Evolutionary conservation across 306 rosid species (phyloP).

Genomic region (Glycine tomentella): DNA sequence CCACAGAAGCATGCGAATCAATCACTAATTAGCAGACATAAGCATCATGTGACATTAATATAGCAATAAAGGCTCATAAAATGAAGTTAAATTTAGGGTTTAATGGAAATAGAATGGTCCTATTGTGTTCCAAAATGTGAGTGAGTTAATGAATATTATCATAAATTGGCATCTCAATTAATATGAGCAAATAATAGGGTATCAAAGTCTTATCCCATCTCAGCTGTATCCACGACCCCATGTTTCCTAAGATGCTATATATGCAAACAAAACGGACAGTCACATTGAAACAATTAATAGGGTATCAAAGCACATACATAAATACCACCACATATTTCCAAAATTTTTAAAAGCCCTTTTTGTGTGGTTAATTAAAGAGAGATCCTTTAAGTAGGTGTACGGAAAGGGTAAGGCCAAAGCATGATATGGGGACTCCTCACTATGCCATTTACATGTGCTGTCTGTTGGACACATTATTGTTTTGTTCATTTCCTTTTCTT

Average conservation of each 20-base stretch:
- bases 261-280: slow-evolving; percentile 48
- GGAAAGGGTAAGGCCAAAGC: slow-evolving; percentile 29
- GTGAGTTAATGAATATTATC: slow-evolving; percentile 47
- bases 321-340: slow-evolving; percentile 40
- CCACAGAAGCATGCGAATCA: slow-evolving; percentile 42
- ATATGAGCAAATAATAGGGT: slow-evolving; percentile 7
- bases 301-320: slow-evolving; percentile 16
- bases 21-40: slow-evolving; percentile 28
- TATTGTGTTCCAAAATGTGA: slow-evolving; percentile 45
- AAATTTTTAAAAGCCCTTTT: slow-evolving; percentile 20
- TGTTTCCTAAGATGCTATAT: slow-evolving; percentile 46
- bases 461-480: slow-evolving; percentile 45
- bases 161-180: slow-evolving; percentile 28
- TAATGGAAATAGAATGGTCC: slow-evolving; percentile 46
- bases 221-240: slow-evolving; percentile 46
- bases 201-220: slow-evolving; percentile 42
- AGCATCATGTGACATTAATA: slow-evolving; percentile 32
- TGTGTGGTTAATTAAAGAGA: slow-evolving; percentile 44
- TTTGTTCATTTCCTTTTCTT: slow-evolving; percentile 35
- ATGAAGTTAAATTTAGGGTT: slow-evolving; percentile 6
- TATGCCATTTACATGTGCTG: slow-evolving; percentile 41
- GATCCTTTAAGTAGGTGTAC: slow-evolving; percentile 41
- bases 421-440: background rate
- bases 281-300: slow-evolving; percentile 38
- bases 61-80: slow-evolving; percentile 34